Conservation (phyloP, 352 stramenopile species). For the Phytophthora constricta region DNA sequence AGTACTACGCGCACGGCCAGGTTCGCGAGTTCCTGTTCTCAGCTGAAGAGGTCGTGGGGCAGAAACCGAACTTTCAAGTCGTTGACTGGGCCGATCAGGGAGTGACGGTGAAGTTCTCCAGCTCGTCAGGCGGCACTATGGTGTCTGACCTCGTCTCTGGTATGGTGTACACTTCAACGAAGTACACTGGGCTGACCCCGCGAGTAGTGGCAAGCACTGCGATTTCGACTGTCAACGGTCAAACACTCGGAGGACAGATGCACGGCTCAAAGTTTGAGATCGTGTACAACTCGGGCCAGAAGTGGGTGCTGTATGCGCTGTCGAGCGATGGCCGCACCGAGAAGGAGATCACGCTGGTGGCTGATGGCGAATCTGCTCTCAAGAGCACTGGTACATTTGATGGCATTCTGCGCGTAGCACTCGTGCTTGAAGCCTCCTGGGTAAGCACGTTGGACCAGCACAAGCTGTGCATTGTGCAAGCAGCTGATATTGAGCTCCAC, state of each 20-base stretch:
- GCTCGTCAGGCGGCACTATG: conserved; percentile 37
- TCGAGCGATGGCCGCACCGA: too few relatives aligned
- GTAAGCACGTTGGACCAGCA: too few relatives aligned
- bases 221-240: conserved; percentile 57
- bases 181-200: conserved; percentile 52
- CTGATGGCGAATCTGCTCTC: too few relatives aligned
- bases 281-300: conserved; percentile 55
- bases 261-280: conserved; percentile 56
- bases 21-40: conserved; percentile 61
- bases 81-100: conserved; percentile 57
- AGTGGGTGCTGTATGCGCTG: conserved; percentile 74
- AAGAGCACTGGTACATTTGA: too few relatives aligned
- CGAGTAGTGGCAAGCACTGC: conserved; percentile 43
- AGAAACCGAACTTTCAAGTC: not conserved
- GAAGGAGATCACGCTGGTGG: too few relatives aligned
- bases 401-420: too few relatives aligned
- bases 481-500: conserved; percentile 40
- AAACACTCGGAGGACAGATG: conserved; percentile 26
- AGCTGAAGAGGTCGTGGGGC: conserved; percentile 48
- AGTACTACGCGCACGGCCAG: conserved; percentile 64
- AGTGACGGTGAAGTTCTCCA: conserved; percentile 54
- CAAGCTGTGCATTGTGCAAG: too few relatives aligned
- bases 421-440: conserved; percentile 45
- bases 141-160: conserved; percentile 62
- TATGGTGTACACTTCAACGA: conserved; percentile 62